Percentiles rank a stretch among this genome's conserved stretches.
phyloP scores from a whole-genome alignment of 1,139 yeast species.

The Yamadazyma atlantica region DNA sequence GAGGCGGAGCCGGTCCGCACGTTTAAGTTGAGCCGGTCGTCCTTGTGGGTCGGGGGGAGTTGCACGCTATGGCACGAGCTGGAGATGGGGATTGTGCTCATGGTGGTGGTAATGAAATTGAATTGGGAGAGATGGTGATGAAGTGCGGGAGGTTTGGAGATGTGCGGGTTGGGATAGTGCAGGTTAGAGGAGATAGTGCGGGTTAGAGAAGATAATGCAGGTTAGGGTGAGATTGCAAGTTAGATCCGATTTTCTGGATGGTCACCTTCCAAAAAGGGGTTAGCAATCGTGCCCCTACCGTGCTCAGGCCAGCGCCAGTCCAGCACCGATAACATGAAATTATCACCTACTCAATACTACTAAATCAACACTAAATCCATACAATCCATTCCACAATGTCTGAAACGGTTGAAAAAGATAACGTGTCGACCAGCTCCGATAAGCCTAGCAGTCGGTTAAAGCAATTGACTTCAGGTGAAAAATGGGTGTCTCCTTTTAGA shows the following conservation, averaged over 20 bases:
- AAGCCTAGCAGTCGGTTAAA: constrained; percentile 27
- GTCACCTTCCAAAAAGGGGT: background rate
- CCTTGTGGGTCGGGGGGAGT: constrained; percentile 47
- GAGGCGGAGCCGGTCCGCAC: constrained; percentile 69
- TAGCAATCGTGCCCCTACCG: background rate
- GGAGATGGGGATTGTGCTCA: constrained; percentile 48
- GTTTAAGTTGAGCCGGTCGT: constrained; percentile 49
- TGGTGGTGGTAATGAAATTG: constrained; percentile 11
- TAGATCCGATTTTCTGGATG: too few species aligned
- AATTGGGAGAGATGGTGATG: background rate
- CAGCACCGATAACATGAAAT: background rate
- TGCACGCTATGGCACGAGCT: constrained; percentile 48
- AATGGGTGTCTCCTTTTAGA: constrained; percentile 58
- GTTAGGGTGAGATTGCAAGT: background rate
- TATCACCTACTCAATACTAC: background rate
- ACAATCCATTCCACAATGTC: constrained; percentile 8
- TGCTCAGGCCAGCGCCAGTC: background rate
- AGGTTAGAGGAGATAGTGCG: background rate
- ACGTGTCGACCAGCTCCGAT: constrained; percentile 4
- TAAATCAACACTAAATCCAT: background rate
- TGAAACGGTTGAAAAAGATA: constrained; percentile 6
- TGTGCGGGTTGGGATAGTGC: background rate
- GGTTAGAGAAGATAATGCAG: background rate
- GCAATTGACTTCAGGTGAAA: constrained; percentile 35
- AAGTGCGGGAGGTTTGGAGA: too few species aligned